Evolutionary conservation across 2,329 filamentous ascomycete species (phyloP).

Genomic region (Alternaria hordeiaustralica): DNA sequence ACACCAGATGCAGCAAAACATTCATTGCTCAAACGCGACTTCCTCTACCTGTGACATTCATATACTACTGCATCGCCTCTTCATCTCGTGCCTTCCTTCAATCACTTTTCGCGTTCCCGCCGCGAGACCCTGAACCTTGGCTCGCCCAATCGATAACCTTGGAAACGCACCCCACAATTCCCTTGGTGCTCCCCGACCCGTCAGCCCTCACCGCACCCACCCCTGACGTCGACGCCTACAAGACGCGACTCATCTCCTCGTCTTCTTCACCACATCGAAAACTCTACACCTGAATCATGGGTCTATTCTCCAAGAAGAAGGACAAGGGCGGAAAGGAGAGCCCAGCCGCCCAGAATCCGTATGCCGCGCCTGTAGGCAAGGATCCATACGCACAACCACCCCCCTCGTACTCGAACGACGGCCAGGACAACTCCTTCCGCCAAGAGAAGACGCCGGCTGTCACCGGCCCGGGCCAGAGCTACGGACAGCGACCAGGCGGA

Average conservation of each 20-base stretch:
- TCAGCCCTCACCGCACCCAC: not conserved
- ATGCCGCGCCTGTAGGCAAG: constrained; percentile 51
- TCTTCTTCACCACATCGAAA: not conserved
- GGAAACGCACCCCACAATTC: constrained; percentile 17
- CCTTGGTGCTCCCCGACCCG: constrained; percentile 14
- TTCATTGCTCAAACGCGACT: constrained; percentile 26
- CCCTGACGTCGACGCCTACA: not conserved
- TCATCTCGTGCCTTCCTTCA: not conserved
- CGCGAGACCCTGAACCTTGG: not conserved
- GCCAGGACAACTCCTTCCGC: constrained; percentile 42
- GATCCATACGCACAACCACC: constrained; percentile 61
- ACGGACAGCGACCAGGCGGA: constrained; percentile 45
- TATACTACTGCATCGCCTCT: constrained; percentile 3
- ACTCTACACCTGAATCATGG: constrained; percentile 41
- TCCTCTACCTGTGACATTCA: constrained; percentile 12
- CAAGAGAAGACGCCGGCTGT: constrained; percentile 54
- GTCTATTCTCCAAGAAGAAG: constrained; percentile 62
- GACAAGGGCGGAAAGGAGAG: constrained; percentile 59
- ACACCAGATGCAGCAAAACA: constrained; percentile 25
- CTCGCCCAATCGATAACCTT: constrained; percentile 20
- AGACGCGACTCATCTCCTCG: not conserved
- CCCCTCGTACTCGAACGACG: constrained; percentile 46
- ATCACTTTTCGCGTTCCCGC: not conserved
- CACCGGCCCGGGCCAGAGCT: constrained; percentile 48
- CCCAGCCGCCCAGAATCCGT: constrained; percentile 56